A percentile compares a stretch with the other conserved stretches of the same genome.
Evolutionary conservation across 2,329 filamentous ascomycete species (phyloP).

Genomic region (Nemania bipapillata): DNA sequence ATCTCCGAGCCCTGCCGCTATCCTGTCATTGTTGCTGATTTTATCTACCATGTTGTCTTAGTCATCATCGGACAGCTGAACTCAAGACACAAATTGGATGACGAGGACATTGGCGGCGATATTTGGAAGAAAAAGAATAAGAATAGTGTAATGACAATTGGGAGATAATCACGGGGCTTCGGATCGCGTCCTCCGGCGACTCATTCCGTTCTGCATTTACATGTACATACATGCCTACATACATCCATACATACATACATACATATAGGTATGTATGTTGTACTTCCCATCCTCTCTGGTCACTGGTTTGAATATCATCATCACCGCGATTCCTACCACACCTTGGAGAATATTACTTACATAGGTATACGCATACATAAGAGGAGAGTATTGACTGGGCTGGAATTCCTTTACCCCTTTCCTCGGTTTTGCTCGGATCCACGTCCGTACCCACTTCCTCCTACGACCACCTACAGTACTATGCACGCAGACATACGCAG

Average conservation of each 20-base stretch:
- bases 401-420: conserved; percentile 32
- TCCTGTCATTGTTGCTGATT: conserved; percentile 30
- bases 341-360: conserved; percentile 7
- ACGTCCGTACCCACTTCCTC: conserved; percentile 26
- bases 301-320: neutral
- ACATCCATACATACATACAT: no score
- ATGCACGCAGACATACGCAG: no score
- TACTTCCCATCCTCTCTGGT: neutral
- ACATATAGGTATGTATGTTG: no score
- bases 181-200: conserved; percentile 8
- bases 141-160: neutral
- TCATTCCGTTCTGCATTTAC: neutral
- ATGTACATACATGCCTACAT: no score
- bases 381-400: conserved; percentile 28
- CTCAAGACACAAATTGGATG: conserved; percentile 11
- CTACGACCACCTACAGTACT: neutral
- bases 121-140: conserved; percentile 15
- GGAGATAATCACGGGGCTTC: neutral
- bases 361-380: neutral
- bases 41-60: conserved; percentile 27
- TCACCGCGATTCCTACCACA: neutral
- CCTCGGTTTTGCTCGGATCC: conserved; percentile 23
- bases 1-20: conserved; percentile 38
- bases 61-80: conserved; percentile 32
- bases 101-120: conserved; percentile 23